A percentile compares a stretch with the other conserved stretches of the same genome.
Evolutionary conservation across 495 filamentous ascomycete species (phyloP).

Genomic region (Bacidia gigantensis): DNA sequence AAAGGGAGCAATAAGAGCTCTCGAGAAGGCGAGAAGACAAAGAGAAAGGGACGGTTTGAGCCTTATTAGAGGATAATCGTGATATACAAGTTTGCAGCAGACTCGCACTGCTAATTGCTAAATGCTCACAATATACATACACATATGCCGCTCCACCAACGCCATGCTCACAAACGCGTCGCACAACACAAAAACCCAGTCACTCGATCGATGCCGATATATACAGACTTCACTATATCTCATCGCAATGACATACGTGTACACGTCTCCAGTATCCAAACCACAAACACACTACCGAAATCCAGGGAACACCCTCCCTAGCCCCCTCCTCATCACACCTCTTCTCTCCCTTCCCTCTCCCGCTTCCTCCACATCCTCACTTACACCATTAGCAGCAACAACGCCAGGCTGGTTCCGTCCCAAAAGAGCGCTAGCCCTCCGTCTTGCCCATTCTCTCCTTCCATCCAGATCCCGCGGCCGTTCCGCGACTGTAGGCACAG

Average conservation of each 20-base stretch:
- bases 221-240: not conserved
- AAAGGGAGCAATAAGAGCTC: not conserved
- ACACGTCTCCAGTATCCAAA: no score
- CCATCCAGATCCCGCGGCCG: not conserved
- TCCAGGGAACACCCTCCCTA: constrained; percentile 9
- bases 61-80: constrained; percentile 5
- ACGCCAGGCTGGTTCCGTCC: not conserved
- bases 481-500: not conserved
- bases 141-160: constrained; percentile 1
- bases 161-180: constrained; percentile 1
- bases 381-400: not conserved
- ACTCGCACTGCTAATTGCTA: no score
- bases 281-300: constrained; percentile 5
- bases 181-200: not conserved
- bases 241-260: not conserved
- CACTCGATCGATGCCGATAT: not conserved
- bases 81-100: no score
- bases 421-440: not conserved
- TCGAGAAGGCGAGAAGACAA: not conserved
- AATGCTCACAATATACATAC: not conserved
- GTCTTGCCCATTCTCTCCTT: not conserved
- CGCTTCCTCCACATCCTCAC: constrained; percentile 5
- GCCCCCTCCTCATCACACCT: constrained; percentile 2
- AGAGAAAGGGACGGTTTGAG: constrained; percentile 6
- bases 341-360: constrained; percentile 1